Evolutionary conservation across 345 rosid genomes (phyloP), one percentile per base, ranked within the genome.

Genomic region (Ceriops zippeliana): DNA sequence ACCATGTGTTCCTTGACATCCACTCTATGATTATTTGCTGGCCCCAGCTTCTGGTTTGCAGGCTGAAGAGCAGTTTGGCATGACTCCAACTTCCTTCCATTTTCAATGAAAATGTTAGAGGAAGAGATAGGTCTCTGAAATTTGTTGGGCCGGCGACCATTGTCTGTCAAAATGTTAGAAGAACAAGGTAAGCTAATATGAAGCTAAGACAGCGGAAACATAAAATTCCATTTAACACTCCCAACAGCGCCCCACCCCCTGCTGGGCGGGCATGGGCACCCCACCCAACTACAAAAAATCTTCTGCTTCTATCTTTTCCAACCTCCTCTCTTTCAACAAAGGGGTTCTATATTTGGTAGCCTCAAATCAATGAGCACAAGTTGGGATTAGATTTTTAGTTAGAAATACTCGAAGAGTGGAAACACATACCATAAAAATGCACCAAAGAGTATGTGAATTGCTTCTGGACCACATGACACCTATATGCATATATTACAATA

Each of bases 81-180:
- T 7, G 13, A n/a, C 42, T 60, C 78, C 70, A 65, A 35, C 52
- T 68, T 68, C 59, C 64, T 69, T 52, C 70, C 74, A 75, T 69
- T 75, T 66, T 70, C 74, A 19, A 13, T 24, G 19, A 64, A 63
- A 1, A 31, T 30, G 34, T 63, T 47, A 19, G 53, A 30, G 51
- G 57, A 63, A 47, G 52, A 19, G 47, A 53, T 5, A 37, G 37
- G 73, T 19, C 70, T 58, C 38, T 47, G 31, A 52, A 65, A 20
- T 54, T 69, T 75, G 37, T 59, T 75, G 16, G 78, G 66, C 61
- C 26, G 61, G 52, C 13, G 42, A 28, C 46, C 78, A 57, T 59
- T 53, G 22, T 65, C 78, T 75, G 74, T 35, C 6, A 64, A 51
- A 15, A 61, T 58, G 35, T 51, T 56, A 21, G 53, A 47, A 68